phyloP scores from a whole-genome alignment of 2,329 filamentous ascomycete genomes.

The Ceratocystis harringtonii region DNA sequence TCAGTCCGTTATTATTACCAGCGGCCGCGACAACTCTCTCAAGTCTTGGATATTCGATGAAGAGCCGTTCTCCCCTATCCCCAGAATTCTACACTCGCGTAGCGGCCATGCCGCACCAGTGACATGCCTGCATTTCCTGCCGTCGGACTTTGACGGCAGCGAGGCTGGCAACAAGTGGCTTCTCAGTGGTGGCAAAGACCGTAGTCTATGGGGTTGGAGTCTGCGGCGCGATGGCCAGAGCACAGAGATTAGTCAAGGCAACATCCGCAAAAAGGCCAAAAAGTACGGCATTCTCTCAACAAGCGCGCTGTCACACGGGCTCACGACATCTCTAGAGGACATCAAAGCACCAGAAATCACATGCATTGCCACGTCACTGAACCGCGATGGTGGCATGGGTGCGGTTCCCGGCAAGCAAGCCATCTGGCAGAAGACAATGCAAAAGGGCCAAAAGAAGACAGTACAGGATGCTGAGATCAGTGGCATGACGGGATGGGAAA shows the following conservation, averaged over 20 bases:
- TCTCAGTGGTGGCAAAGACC: constrained; percentile 73
- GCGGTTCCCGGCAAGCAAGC: constrained; percentile 61
- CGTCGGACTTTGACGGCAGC: constrained; percentile 74
- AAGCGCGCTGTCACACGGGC: constrained; percentile 41
- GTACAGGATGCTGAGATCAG: constrained; percentile 54
- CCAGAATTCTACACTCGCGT: constrained; percentile 68
- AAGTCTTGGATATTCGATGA: constrained; percentile 97
- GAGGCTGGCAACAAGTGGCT: constrained; percentile 89
- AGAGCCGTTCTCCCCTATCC: constrained; percentile 73
- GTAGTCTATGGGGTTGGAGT: constrained; percentile 94
- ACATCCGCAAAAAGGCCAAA: constrained; percentile 74
- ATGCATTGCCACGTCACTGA: constrained; percentile 78
- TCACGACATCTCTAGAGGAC: constrained; percentile 51
- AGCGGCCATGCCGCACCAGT: constrained; percentile 82
- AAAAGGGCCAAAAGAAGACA: constrained; percentile 44
- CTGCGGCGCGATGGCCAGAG: constrained; percentile 87
- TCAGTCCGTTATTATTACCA: constrained; percentile 79
- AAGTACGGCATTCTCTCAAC: constrained; percentile 60
- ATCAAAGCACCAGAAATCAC: constrained; percentile 87
- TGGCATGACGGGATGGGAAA: constrained; percentile 86
- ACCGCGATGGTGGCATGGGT: constrained; percentile 88
- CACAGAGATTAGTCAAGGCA: constrained; percentile 81
- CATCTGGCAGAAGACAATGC: constrained; percentile 50
- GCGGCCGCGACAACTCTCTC: constrained; percentile 81
- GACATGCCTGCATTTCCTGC: constrained; percentile 69